Base-by-base conservation (phyloP, 352 stramenopile species). In the Phytopythium mirpurense region DNA sequence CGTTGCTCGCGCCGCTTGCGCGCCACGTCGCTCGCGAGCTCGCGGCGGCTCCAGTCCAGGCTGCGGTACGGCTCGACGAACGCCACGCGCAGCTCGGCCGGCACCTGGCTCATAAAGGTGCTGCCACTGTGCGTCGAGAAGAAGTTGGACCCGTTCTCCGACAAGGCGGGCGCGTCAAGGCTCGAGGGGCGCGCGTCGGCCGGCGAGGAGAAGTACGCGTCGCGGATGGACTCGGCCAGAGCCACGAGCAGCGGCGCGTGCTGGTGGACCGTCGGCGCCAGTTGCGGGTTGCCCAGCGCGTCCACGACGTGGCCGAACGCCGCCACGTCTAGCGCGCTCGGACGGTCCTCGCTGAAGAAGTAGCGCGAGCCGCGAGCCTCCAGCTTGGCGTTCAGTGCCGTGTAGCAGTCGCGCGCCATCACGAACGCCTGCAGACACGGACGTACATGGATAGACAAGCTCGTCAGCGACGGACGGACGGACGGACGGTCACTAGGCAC, bases 291-390 rank as follows among this genome's bases (percentile, higher is more conserved):
- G 55, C 76, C 73, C 21, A 95, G 60, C 10, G 80, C 80, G 36
- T 95, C 84, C 29, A 90, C 81, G 44, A 90, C 66, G 64, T 95
- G 84, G 24, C 84, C 84, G 67, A 95, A 92, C 14, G 91, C 79
- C 0, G 78, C 70, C 24, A 88, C 82, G 52, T 95, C 84, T 15
- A 95, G 60, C 27, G 84, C 78, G 51, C 76, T 90, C 0, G 74
- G 74, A 16, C 68, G 63, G 23, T 70, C 56, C 34, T 72, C 60
- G 54, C 84, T 83, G 48, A 92, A 93, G 60, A 90, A 93, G 56
- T 77, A 95, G 24, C 51, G 44, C 26, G 66, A 67, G 19, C n/a
- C 56, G 10, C 70, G 66, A n/a, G 48, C 77, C 38, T 78, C 72
- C 19, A 95, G 69, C 65, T 90, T 90, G 36, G 84, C 70, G 59